Evolutionary conservation across 345 rosid genomes (phyloP).

Genomic region (Lagerstroemia speciosa): DNA sequence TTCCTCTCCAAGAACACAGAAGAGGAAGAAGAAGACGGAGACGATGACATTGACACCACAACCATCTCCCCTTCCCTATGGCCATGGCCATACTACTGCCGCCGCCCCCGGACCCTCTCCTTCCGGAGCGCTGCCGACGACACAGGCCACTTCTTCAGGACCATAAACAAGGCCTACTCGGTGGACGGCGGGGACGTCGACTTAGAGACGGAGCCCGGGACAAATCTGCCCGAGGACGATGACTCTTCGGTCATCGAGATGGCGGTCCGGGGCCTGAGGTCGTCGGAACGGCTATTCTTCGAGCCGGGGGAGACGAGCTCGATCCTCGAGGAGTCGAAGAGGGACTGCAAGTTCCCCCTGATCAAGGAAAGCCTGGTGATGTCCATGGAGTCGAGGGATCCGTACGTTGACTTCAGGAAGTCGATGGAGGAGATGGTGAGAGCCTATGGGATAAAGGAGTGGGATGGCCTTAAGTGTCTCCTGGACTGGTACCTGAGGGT

Average conservation of each 20-base stretch:
- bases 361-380: slow-evolving; percentile 22
- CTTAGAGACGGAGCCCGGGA: not conserved
- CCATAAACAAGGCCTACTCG: not conserved
- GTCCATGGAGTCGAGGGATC: slow-evolving; percentile 39
- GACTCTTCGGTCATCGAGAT: slow-evolving; percentile 10
- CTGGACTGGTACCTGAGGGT: slow-evolving; percentile 40
- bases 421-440: slow-evolving; percentile 53
- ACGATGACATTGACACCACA: not conserved
- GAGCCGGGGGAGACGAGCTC: slow-evolving; percentile 32
- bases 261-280: slow-evolving; percentile 21
- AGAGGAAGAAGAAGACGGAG: too few relatives aligned
- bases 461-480: slow-evolving; percentile 31
- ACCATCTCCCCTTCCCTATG: not conserved
- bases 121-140: not conserved
- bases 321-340: slow-evolving; percentile 17
- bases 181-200: not conserved
- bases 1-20: slow-evolving; percentile 1
- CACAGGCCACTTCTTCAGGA: not conserved
- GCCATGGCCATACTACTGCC: slow-evolving; percentile 14
- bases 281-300: slow-evolving; percentile 33
- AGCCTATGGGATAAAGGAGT: slow-evolving; percentile 26
- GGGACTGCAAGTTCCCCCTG: slow-evolving; percentile 2
- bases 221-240: not conserved
- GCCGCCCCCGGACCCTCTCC: slow-evolving; percentile 11
- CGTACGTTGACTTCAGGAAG: slow-evolving; percentile 29